Evolutionary conservation across 1,284 basidiomycete species (phyloP), one percentile per base, ranked within the genome.

Genomic region (Papiliotrema nemorosa): DNA sequence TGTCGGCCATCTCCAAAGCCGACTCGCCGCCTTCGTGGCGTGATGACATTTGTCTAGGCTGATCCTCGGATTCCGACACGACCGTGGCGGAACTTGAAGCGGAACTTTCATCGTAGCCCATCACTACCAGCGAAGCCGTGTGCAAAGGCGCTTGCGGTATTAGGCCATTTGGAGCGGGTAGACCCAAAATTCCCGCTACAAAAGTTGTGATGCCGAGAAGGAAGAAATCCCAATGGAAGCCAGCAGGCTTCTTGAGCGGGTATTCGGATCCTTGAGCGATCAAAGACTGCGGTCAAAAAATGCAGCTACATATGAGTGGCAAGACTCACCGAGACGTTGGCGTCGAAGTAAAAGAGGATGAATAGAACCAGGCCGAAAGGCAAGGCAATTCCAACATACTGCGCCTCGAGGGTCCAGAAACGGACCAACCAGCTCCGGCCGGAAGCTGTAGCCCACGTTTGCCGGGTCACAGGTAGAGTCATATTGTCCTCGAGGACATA

Each of bases 121-220:
- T 85, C 35, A 94, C 80, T 16, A 88, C 78, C 0, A 98, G 81
- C 6, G 90, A 87, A 13, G 84, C 82, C 0, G 93, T 97, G 64
- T 97, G 92, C 22, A 96, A 88, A 0, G 93, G 94, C 1, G 94
- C 93, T 74, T 97, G 94, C 0, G 93, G 93, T 43, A 98, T 96
- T 21, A 94, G 80, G 3, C 72, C 93, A 64, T 97, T 97, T 0
- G 93, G 93, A 0, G 93, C 92, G 0, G 93, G 92, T 3, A 96
- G 69, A 16, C 93, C 93, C 2, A 98, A 79, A 18, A 97, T 77
- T 0, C 91, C 93, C 3, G 92, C 86, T 43, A 97, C 82, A 63
- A 97, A 88, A 0, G 93, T 97, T 0, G 89, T 92, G 55, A 94
- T 79, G 3, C 93, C 94, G 14, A 98, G 82, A 3, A 90, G 69